phyloP scores from a whole-genome alignment of 371 early-diverging fungal genomes.

The Lichtheimia ornata region DNA sequence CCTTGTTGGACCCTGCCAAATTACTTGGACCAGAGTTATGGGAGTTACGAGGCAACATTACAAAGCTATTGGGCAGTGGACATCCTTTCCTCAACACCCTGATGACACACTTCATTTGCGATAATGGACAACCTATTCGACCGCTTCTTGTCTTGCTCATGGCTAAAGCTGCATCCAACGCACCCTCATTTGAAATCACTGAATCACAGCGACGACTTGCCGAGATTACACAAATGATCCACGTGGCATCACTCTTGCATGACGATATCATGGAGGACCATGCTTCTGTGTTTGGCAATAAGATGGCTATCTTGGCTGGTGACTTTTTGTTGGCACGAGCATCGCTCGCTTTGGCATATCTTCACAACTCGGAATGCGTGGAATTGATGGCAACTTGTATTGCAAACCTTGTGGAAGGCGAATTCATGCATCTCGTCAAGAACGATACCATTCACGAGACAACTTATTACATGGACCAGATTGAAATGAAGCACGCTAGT shows the following conservation, averaged over 20 bases:
- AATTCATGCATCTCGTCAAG: slow-evolving; percentile 88
- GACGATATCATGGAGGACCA: slow-evolving; percentile 88
- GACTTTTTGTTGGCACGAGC: slow-evolving; percentile 93
- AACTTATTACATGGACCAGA: slow-evolving; percentile 85
- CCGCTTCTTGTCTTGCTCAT: slow-evolving; percentile 89
- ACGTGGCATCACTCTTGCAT: slow-evolving; percentile 92
- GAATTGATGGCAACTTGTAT: slow-evolving; percentile 93
- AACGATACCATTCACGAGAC: slow-evolving; percentile 24
- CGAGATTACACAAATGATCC: slow-evolving; percentile 96
- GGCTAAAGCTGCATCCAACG: slow-evolving; percentile 79
- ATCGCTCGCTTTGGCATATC: slow-evolving; percentile 83
- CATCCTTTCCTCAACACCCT: slow-evolving; percentile 89
- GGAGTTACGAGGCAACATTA: slow-evolving; percentile 83
- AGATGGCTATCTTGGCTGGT: slow-evolving; percentile 94
- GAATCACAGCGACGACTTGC: slow-evolving; percentile 90
- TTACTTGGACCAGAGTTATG: slow-evolving; percentile 77
- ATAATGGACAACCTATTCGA: slow-evolving; percentile 89
- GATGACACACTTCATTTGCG: slow-evolving; percentile 83
- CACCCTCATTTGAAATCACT: slow-evolving; percentile 61
- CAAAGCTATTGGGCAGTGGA: slow-evolving; percentile 73
- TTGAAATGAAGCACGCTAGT: slow-evolving; percentile 91
- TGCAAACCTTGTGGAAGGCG: slow-evolving; percentile 92
- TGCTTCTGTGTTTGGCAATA: slow-evolving; percentile 89
- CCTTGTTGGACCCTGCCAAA: slow-evolving; percentile 56
- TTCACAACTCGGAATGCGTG: slow-evolving; percentile 90